Base-by-base conservation (phyloP, 73 alveolate species). In the Paramecium biaurelia region DNA sequence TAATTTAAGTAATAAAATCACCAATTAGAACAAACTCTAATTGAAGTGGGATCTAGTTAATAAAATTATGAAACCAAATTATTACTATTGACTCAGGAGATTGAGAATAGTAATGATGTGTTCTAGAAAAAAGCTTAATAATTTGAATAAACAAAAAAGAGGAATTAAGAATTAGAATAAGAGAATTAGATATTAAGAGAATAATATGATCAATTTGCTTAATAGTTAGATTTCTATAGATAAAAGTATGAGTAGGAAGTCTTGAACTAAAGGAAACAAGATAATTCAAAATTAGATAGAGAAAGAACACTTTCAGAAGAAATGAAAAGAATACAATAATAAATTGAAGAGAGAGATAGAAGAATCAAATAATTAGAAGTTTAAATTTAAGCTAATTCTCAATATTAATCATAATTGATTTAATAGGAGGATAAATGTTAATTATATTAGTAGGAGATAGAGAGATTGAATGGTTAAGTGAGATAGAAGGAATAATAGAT, bases 21-120 rank as follows among this genome's bases (percentile, higher is more conserved):
- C 23, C 30, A 38, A 79, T 43, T 79, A 45, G 90, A 79, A 79
- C 23, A 79, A 45, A 24, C 70, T 11, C 10, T 79, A 2, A 79
- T 79, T 43, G 90, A 79, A 47, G 45, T 47, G 6, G 74, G 76
- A 24, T 79, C 70, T 12, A 79, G 56, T 41, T 14, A 24, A 2
- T 15, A 79, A 23, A 79, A 79, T 45, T 79, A 79, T 43, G 90
- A 79, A 42, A 79, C 42, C 18, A 79, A 79, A 47, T 79, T 79
- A 26, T 1, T 79, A 12, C 7, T 79, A 4, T 34, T 79, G 15
- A 79, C 90, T 11, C 20, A 79, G 23, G 90, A 79, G 47, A 79
- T 79, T 14, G 90, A 79, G 12, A 79, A 79, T 79, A 43, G 63
- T 6, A 79, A 79, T 43, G 24, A 21, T 43, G 56, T 79, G 43